Base-by-base conservation (phyloP, 2,329 filamentous ascomycete genomes). In the Neocucurbitaria cava region DNA sequence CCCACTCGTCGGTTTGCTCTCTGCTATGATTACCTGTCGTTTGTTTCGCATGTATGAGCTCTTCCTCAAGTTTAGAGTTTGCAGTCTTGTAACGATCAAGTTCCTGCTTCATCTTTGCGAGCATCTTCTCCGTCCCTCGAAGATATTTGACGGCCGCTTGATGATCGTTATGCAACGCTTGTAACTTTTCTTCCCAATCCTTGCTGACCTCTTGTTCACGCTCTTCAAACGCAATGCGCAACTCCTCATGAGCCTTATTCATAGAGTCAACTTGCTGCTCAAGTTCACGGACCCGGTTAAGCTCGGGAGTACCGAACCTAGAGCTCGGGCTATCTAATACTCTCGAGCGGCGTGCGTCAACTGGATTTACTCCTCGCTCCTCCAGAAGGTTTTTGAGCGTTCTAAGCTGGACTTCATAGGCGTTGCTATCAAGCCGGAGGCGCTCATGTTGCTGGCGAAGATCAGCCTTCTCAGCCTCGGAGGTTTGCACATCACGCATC, bases 91-190 rank as follows among this genome's bases (percentile, higher is more conserved):
- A 95, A 53, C 92, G 91, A 49, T 89, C 84, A n/a, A 99, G 83
- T 78, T 99, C 95, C 69, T 97, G 92, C 80, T 98, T 98, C 83
- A 99, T 94, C 76, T 96, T 94, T 77, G 95, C 93, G 44, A 99
- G 85, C 92, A 99, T 97, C 84, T 97, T 98, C 78, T 99, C 95
- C 1, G 95, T 98, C 54, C 95, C 95, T 77, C 96, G 96, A 64
- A 99, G 91, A 71, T 99, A 99, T 76, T 97, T 95, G 45, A 98
- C 93, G 15, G 95, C 94, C 38, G 95, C 96, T 76, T 97, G 92
- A 74, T 99, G 97, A 75, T 99, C 95, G 72, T 93, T 96, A 77
- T 98, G 93, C 28, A 99, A 86, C 72, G 96, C 93, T 54, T 91
- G 86, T 47, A 99, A 83, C 76, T 97, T 97, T 74, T 97, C 93